A percentile compares a stretch with the other conserved stretches of the same genome.
phyloP scores from a whole-genome alignment of 108 stramenopile genomes.

The Skeletonema costatum region DNA sequence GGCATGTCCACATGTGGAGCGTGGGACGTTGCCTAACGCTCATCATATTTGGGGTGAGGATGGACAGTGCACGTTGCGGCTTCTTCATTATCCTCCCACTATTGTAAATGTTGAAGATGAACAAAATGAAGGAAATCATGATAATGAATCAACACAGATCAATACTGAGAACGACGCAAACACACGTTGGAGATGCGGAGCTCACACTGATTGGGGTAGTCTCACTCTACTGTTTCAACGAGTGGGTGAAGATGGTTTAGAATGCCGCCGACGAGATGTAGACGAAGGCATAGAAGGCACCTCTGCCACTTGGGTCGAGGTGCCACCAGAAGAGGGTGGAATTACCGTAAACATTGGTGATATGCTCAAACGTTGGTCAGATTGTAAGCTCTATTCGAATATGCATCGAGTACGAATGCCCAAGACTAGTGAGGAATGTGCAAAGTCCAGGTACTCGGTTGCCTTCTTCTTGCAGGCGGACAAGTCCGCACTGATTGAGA shows the following conservation, averaged over 20 bases:
- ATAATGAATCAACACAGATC: not conserved
- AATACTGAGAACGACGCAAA: not conserved
- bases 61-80: constrained; percentile 59
- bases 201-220: constrained; percentile 59
- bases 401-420: constrained; percentile 63
- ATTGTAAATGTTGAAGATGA: constrained; percentile 1
- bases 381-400: constrained; percentile 46
- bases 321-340: constrained; percentile 49
- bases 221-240: constrained; percentile 59
- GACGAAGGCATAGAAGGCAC: not conserved
- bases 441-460: constrained; percentile 42
- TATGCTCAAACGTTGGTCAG: constrained; percentile 54
- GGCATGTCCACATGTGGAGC: constrained; percentile 32
- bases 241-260: constrained; percentile 47
- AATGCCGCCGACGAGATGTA: constrained; percentile 52
- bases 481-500: constrained; percentile 45
- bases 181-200: constrained; percentile 49
- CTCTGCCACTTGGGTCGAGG: constrained; percentile 25
- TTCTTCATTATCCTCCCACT: constrained; percentile 60
- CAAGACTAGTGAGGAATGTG: constrained; percentile 29
- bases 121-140: too few relatives aligned
- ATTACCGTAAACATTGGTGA: constrained; percentile 66
- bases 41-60: constrained; percentile 48
- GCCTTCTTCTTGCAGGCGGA: constrained; percentile 60
- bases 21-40: constrained; percentile 25